Evolutionary conservation across 192 early-diverging fungal genomes (phyloP), one percentile per base, ranked within the genome.

Genomic region (Coemansia sp.): DNA sequence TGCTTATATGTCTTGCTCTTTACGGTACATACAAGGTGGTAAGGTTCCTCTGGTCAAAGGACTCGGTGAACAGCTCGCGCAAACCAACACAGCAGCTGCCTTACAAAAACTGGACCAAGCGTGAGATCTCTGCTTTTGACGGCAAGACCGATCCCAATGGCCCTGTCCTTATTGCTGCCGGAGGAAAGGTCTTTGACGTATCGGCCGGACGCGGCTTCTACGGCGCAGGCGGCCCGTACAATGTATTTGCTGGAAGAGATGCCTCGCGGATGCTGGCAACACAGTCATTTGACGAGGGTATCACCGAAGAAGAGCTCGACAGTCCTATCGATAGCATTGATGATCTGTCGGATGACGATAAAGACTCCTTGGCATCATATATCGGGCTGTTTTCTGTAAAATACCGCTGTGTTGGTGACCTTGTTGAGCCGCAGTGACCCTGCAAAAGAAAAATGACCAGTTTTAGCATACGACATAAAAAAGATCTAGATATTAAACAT

Each of bases 181-280:
- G 88, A 57, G 92, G 94, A 13, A 87, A 87, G 25, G 92, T 99
- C 16, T 99, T 89, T 75, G 95, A 99, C 70, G 96, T 99, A 10
- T 87, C 92, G 0, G 70, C 77, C 10, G 93, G 94, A 7, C 81
- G 86, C n/a, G 86, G 84, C 35, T 98, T 98, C 75, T 98, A 98
- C 68, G 96, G 94, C 0, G 92, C 96, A 39, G 80, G 67, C 20
- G 91, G 92, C 1, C 89, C 91, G 29, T 98, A 98, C 70, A 92
- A 87, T 33, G 94, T 95, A 83, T 98, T 97, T 88, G 93, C 95
- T 10, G 96, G 96, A 4, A 85, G 91, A 4, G 96, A 98, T 77
- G 94, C 96, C 0, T 96, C 95, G 13, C 84, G 96, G 31, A 89
- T 95, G 1, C 73, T 99, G 40, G 91, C 95, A 57, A 95, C 92